Percentiles rank a stretch among this genome's conserved stretches.
Evolutionary conservation across 179 eudicot genomes (phyloP).

Genomic region (Silene coronaria): DNA sequence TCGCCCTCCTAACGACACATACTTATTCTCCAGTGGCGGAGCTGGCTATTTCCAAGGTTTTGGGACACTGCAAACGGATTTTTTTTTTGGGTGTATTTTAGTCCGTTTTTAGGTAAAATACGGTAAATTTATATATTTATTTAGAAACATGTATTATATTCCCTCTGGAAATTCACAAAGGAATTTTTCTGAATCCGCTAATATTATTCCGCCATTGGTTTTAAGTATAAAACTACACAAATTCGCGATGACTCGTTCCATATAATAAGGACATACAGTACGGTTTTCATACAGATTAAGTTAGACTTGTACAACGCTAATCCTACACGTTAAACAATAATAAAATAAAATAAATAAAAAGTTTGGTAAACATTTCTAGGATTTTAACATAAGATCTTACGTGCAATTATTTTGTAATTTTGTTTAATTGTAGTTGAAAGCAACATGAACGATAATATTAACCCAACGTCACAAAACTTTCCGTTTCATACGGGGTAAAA

Average conservation of each 20-base stretch:
- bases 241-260: conserved; percentile 1
- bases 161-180: no score
- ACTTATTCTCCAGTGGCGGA: no score
- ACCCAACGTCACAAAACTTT: background rate
- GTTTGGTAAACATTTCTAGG: background rate
- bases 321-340: background rate
- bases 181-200: no score
- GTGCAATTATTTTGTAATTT: background rate
- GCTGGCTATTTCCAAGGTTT: no score
- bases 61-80: no score
- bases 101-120: no score
- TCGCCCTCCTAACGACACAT: no score
- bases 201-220: no score
- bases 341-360: background rate
- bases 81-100: no score
- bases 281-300: background rate
- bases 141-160: no score
- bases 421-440: background rate
- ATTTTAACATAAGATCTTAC: background rate
- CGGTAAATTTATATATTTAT: no score
- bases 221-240: background rate
- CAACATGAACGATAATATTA: background rate
- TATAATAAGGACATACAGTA: background rate
- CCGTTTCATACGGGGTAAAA: background rate
- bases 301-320: background rate